Evolutionary conservation across 2,329 filamentous ascomycete species (phyloP), one percentile per base, ranked within the genome.

Genomic region (Colletotrichum horii): DNA sequence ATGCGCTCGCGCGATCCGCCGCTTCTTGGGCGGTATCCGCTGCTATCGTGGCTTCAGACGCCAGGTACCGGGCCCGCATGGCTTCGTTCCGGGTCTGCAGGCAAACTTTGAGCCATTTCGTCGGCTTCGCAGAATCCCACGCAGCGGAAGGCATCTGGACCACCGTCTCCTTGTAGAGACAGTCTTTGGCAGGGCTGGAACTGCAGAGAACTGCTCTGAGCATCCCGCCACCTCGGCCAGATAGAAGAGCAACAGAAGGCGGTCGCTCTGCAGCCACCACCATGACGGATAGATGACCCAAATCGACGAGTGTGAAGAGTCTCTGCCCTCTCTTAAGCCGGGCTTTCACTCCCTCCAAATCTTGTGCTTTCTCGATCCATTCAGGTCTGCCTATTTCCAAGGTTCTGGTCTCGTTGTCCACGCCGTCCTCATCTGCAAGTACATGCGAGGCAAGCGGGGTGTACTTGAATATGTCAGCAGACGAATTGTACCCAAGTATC

Each of bases 41-140:
- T 0, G n/a, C 43, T 1, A 22, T 0, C 0, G 6, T 24, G 43
- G 43, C 43, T 22, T 52, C n/a, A 6, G 43, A 52, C 6, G 43
- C n/a, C 1, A 52, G 43, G 43, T 15, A 22, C 3, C 43, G 43
- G 0, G 43, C 43, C n/a, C 43, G 43, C 43, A 52, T 52, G 43
- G 55, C 55, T 16, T 58, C 26, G 24, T 58, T 58, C 4, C 55
- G 26, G 22, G 55, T 58, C 55, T 58, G 55, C 22, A 58, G 24
- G 26, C 55, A 58, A 6, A 58, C 22, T 19, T 58, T 58, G 0
- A 58, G 55, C 55, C 55, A 58, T 24, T 24, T 26, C 2, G 55
- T 58, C 0, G 55, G 55, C 24, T 28, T 58, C 55, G 55, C 22
- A 11, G 55, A 58, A 19, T 58, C 22, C 55, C 22, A 58, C 22